Evolutionary conservation across 768 basidiomycete genomes (phyloP), one percentile per base, ranked within the genome.

Genomic region (Leccinum rimulosum): DNA sequence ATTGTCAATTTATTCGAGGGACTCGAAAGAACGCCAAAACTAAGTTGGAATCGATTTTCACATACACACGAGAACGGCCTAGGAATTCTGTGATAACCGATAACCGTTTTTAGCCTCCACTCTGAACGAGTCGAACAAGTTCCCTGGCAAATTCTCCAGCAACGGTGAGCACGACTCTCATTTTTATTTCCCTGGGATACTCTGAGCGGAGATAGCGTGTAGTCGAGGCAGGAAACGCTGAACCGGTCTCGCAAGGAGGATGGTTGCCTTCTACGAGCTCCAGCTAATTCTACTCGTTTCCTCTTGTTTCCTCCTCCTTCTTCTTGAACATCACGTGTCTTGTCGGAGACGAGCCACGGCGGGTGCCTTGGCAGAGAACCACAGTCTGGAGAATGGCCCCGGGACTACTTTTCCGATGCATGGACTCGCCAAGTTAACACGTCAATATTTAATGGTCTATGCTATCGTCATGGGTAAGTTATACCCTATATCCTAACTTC

Each of bases 381-480:
- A 65, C 38, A 50, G 60, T 53, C 66, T 72, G 8, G 76, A 77
- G 58, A 69, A 71, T 11, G 76, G 76, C n/a, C 25, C 25, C 25
- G 62, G 67, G 14, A 60, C 27, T 25, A 54, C 49, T 3, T 51
- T 64, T 19, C 68, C 71, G 6, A 57, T 55, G 27, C 67, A 64
- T 47, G 63, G 73, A 30, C 62, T 76, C 19, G 67, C 75, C 3
- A 61, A 64, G 27, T 60, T 80, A 55, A 75, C 77, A 2, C 73
- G 75, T 61, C 83, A 82, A 62, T 89, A 89, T 68, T 71, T 89
- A 33, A 60, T 81, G 3, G 87, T 89, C 7, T 90, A 88, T 70
- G 87, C 80, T 0, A 78, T 89, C 25, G 87, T 88, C 27, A 89
- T 90, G 88, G 85, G 87, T 84, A 63, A 51, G 83, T 70, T 15